These are phyloP conservation scores for Magnusiomyces ingens DNA, from an alignment of 1,139 yeast genomes.

Conservation along the genomic window DNA sequence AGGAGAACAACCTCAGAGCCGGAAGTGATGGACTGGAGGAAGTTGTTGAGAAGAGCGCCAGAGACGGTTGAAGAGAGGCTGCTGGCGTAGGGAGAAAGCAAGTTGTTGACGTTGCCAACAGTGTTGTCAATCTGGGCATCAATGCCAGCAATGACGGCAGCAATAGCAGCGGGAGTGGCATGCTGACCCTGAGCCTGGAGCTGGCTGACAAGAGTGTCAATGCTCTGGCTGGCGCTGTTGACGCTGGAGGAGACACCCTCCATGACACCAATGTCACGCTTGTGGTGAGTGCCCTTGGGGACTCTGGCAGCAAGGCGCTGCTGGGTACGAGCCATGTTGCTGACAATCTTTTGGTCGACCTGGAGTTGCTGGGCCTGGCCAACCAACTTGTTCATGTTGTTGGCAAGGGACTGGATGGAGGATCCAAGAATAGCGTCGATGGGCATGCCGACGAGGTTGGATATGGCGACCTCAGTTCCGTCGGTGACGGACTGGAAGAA, in stretches of 20 bases:
- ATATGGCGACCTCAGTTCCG: conserved; percentile 30
- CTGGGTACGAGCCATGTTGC: conserved; percentile 9
- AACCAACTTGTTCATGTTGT: conserved; percentile 10
- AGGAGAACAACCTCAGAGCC: conserved; percentile 30
- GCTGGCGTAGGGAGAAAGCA: conserved; percentile 24
- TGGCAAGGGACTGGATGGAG: conserved; percentile 11
- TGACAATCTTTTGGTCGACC: conserved; percentile 5
- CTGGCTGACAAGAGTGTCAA: conserved; percentile 24
- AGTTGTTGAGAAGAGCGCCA: conserved; percentile 26
- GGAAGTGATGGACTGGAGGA: conserved; percentile 30
- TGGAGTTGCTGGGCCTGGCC: conserved; percentile 7
- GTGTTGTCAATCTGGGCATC: conserved; percentile 32
- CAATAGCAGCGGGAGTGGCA: conserved; percentile 4
- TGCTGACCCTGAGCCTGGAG: conserved; percentile 14
- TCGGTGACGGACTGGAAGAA: conserved; percentile 31
- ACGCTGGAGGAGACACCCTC: conserved; percentile 19
- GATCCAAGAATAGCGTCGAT: conserved; percentile 19
- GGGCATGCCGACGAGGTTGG: conserved; percentile 23
- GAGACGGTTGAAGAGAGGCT: conserved; percentile 25
- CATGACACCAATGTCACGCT: conserved; percentile 9
- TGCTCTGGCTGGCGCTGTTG: conserved; percentile 23
- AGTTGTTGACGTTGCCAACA: conserved; percentile 24
- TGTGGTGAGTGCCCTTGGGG: conserved; percentile 1
- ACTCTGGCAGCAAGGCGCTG: conserved; percentile 5
- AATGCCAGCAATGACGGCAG: conserved; percentile 27